A percentile compares a stretch with the other conserved stretches of the same genome.
These are phyloP conservation scores for Lactarius hengduanensis DNA, from an alignment of 768 basidiomycete genomes.

Conservation along the genomic window DNA sequence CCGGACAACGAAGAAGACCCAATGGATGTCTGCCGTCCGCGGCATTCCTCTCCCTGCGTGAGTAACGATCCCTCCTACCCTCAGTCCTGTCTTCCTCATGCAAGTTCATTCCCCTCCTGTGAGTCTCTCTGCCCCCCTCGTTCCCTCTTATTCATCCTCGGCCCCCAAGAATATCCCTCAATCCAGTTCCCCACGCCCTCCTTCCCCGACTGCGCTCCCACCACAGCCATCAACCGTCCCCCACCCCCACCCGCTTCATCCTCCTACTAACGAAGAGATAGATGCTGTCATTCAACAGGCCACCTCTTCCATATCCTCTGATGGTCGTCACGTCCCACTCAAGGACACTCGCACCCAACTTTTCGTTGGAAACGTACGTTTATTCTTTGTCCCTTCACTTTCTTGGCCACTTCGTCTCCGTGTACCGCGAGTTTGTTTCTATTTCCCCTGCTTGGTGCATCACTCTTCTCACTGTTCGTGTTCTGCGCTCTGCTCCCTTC, in stretches of 20 bases:
- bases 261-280: constrained; percentile 77
- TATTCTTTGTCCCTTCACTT: constrained; percentile 16
- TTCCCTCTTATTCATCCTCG: constrained; percentile 9
- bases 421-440: neutral
- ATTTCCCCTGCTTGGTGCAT: neutral
- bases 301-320: constrained; percentile 61
- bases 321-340: constrained; percentile 47
- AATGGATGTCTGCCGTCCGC: constrained; percentile 23
- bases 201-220: constrained; percentile 6
- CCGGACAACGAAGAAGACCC: neutral
- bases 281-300: constrained; percentile 91
- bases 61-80: constrained; percentile 15
- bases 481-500: neutral
- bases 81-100: constrained; percentile 21
- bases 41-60: constrained; percentile 20
- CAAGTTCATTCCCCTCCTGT: constrained; percentile 22
- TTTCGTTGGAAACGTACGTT: constrained; percentile 90
- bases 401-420: neutral
- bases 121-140: neutral
- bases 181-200: constrained; percentile 16
- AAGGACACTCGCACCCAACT: constrained; percentile 92
- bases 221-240: constrained; percentile 9
- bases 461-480: constrained; percentile 5
- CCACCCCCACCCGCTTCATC: constrained; percentile 23
- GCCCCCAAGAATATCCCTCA: constrained; percentile 9